Conservation (phyloP, 2,329 filamentous ascomycete genomes). For the Trichoderma cornu-damae region DNA sequence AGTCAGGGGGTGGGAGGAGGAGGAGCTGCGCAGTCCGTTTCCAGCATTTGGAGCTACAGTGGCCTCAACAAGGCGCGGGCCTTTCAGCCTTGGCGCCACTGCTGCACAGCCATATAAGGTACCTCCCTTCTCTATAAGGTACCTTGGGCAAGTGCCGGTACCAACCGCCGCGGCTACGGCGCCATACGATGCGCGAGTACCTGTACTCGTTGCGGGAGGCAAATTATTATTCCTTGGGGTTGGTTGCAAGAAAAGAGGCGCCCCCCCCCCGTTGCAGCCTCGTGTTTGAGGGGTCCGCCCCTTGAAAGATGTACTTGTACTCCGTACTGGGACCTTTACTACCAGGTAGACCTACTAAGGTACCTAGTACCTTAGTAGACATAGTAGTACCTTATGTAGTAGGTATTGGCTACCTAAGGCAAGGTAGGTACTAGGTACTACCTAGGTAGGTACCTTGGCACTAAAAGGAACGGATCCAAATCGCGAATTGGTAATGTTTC, state of each 20-base stretch:
- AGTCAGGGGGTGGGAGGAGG: constrained; percentile 20
- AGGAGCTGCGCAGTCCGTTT: constrained; percentile 10
- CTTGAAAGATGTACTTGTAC: constrained; percentile 3
- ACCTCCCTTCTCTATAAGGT: no score
- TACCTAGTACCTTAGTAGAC: no score
- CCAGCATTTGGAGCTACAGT: constrained; percentile 38
- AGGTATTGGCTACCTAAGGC: no score
- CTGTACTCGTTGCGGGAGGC: no score
- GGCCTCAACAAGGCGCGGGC: constrained; percentile 32
- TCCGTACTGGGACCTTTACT: constrained; percentile 9
- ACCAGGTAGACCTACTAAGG: no score
- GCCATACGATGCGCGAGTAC: constrained; percentile 7
- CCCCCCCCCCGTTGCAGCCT: constrained; percentile 14
- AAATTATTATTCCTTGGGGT: not conserved
- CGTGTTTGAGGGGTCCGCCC: not conserved
- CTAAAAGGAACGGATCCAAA: no score
- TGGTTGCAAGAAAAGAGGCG: not conserved
- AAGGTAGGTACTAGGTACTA: no score
- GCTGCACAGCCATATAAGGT: constrained; percentile 16
- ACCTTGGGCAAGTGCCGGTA: not conserved
- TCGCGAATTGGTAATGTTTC: no score
- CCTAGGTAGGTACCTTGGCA: no score
- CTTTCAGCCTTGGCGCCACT: constrained; percentile 14
- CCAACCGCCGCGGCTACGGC: not conserved
- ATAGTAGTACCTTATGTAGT: no score